phyloP scores from a whole-genome alignment of 1,139 yeast species.

The Kodamaea fungicola region DNA sequence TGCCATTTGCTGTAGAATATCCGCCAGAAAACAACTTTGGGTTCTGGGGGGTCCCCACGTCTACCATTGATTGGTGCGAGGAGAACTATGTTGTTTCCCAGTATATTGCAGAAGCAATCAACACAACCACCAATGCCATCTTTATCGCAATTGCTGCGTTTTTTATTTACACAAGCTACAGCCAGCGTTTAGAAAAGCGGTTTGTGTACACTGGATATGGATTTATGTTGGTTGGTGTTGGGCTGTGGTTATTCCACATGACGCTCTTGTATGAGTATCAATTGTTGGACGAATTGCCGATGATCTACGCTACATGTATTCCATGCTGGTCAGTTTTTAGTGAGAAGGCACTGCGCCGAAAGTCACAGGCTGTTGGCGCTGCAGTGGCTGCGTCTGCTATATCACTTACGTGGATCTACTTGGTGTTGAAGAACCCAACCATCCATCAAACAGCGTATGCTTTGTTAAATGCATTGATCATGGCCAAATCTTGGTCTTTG shows the following conservation, averaged over 20 bases:
- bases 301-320: conserved; percentile 95
- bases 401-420: conserved; percentile 59
- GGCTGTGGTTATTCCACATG: conserved; percentile 96
- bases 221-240: conserved; percentile 84
- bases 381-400: conserved; percentile 57
- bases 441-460: conserved; percentile 84
- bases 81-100: conserved; percentile 86
- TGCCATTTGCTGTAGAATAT: conserved; percentile 46
- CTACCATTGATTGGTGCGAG: conserved; percentile 96
- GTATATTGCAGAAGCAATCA: conserved; percentile 84
- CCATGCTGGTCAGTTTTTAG: conserved; percentile 90
- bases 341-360: conserved; percentile 44
- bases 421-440: conserved; percentile 72
- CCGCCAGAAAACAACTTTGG: conserved; percentile 44
- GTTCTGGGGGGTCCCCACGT: conserved; percentile 48
- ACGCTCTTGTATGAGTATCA: conserved; percentile 86
- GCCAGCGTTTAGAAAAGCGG: conserved; percentile 62
- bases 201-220: conserved; percentile 73
- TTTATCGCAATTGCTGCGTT: conserved; percentile 66
- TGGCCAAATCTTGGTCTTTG: conserved; percentile 51
- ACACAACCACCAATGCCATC: conserved; percentile 72
- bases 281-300: conserved; percentile 89
- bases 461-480: conserved; percentile 57
- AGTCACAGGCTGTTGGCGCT: conserved; percentile 47
- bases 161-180: conserved; percentile 60